Evolutionary conservation across 768 basidiomycete species (phyloP).

Genomic region (Strobilomyces dryophilus): DNA sequence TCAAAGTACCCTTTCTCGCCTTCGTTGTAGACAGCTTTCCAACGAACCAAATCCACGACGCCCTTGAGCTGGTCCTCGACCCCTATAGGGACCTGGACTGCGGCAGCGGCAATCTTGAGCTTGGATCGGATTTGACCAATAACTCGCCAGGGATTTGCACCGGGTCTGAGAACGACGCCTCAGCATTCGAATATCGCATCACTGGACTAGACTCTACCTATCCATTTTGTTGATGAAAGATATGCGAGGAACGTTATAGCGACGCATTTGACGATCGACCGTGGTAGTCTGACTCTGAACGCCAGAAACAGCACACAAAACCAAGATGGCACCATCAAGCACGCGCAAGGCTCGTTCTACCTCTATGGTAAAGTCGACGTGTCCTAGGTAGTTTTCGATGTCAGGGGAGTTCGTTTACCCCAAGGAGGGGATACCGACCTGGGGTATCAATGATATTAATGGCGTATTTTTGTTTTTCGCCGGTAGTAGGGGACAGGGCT

Average conservation of each 20-base stretch:
- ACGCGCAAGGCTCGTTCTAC: slow-evolving; percentile 96
- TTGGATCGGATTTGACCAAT: slow-evolving; percentile 89
- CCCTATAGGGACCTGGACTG: slow-evolving; percentile 95
- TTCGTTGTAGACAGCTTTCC: slow-evolving; percentile 93
- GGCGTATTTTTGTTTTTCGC: slow-evolving; percentile 75
- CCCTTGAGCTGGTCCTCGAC: slow-evolving; percentile 82
- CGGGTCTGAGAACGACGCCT: slow-evolving; percentile 53
- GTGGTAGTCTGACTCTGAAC: slow-evolving; percentile 99
- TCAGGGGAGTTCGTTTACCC: background rate
- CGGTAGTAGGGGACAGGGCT: slow-evolving; percentile 54
- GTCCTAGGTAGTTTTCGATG: slow-evolving; percentile 49
- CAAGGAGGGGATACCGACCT: slow-evolving; percentile 39
- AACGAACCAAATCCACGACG: slow-evolving; percentile 90
- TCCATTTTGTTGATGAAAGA: slow-evolving; percentile 99
- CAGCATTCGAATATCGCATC: background rate
- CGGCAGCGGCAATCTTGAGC: slow-evolving; percentile 88
- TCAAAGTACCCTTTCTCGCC: slow-evolving; percentile 86
- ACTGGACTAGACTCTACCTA: slow-evolving; percentile 41
- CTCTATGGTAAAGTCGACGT: slow-evolving; percentile 99
- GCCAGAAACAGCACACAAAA: slow-evolving; percentile 95
- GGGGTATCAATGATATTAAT: slow-evolving; percentile 99
- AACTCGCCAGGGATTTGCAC: slow-evolving; percentile 96
- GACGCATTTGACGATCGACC: slow-evolving; percentile 97
- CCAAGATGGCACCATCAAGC: slow-evolving; percentile 93
- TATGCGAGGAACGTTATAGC: slow-evolving; percentile 92